Conservation (phyloP, 2,329 filamentous ascomycete species). For the Talaromyces pinophilus region DNA sequence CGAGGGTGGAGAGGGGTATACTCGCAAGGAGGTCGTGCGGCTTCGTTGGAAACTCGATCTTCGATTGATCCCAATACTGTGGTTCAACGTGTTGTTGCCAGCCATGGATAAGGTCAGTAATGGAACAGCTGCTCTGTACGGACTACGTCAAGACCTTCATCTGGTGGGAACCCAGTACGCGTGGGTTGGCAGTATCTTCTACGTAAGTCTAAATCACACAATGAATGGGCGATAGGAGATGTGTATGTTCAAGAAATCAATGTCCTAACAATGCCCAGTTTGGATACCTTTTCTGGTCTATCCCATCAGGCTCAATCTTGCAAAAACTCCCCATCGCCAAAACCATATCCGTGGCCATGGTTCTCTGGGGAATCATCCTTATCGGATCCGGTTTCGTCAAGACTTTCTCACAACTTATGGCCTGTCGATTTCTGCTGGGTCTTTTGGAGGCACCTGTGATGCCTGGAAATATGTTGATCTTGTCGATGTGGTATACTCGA, state of each 20-base stretch:
- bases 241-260: neutral
- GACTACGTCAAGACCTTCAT: neutral
- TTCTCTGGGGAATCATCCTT: neutral
- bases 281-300: neutral
- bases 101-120: conserved; percentile 13
- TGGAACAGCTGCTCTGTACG: conserved; percentile 3
- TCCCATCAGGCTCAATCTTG: neutral
- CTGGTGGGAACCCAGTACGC: conserved; percentile 8
- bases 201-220: neutral
- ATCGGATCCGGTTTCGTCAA: neutral
- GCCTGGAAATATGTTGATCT: neutral
- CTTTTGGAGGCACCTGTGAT: neutral
- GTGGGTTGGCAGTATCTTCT: conserved; percentile 12
- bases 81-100: conserved; percentile 7
- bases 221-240: neutral
- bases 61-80: conserved; percentile 1
- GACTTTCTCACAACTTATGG: neutral
- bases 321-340: neutral
- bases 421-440: neutral
- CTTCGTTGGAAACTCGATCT: conserved; percentile 12
- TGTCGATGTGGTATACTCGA: neutral
- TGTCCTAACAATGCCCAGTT: neutral
- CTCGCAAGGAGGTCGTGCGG: neutral
- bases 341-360: neutral
- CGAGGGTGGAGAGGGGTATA: conserved; percentile 9